Conservation (phyloP, 768 basidiomycete species). For the Dentipellis fragilis region DNA sequence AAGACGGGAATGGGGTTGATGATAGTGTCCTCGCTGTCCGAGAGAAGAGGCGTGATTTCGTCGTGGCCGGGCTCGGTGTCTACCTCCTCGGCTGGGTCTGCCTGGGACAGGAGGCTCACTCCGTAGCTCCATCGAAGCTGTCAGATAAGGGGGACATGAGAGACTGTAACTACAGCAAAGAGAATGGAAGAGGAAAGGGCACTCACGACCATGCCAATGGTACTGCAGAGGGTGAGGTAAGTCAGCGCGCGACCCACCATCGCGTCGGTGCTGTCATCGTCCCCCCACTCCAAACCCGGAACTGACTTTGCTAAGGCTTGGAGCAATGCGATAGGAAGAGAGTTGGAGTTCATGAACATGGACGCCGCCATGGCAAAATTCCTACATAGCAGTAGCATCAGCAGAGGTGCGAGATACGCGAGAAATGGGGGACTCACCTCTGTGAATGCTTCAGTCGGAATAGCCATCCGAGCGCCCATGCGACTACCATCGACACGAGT, state of each 20-base stretch:
- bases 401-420: no score
- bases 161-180: neutral
- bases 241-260: conserved; percentile 90
- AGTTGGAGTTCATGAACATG: conserved; percentile 94
- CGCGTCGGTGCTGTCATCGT: conserved; percentile 70
- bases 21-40: neutral
- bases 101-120: conserved; percentile 67
- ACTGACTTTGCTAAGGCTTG: conserved; percentile 82
- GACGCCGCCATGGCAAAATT: conserved; percentile 73
- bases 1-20: neutral
- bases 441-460: conserved; percentile 69
- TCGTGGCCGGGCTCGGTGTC: conserved; percentile 9
- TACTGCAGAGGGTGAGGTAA: conserved; percentile 87
- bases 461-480: conserved; percentile 49
- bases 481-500: conserved; percentile 54
- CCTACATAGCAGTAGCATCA: conserved; percentile 24
- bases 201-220: conserved; percentile 89
- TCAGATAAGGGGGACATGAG: neutral
- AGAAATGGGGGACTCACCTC: conserved; percentile 35
- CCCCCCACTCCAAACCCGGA: conserved; percentile 70
- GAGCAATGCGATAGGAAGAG: conserved; percentile 90
- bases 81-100: conserved; percentile 27
- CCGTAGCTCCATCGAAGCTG: conserved; percentile 92
- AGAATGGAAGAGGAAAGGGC: neutral
- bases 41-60: neutral